Evolutionary conservation across 345 rosid genomes (phyloP).

Genomic region (Raphanus raphanistrum): DNA sequence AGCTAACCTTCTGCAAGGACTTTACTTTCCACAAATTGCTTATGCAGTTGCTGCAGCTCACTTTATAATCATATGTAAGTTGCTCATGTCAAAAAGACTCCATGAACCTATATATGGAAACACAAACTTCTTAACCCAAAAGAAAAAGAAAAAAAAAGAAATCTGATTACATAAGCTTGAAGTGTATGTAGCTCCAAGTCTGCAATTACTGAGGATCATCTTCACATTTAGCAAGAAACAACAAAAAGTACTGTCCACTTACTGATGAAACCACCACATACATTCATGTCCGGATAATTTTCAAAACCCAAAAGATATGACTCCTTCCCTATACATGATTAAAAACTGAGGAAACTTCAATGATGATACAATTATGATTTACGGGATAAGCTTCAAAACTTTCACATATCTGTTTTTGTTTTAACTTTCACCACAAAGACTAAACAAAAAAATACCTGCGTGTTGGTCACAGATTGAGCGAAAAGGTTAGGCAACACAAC

Average conservation of each 20-base stretch:
- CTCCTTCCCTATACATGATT: conserved; percentile 55
- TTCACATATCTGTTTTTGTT: not conserved
- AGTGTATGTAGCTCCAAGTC: conserved; percentile 73
- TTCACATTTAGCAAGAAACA: conserved; percentile 53
- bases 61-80: not conserved
- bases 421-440: conserved; percentile 14
- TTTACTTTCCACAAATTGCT: not conserved
- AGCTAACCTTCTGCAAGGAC: not conserved
- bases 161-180: conserved; percentile 50
- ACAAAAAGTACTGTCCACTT: not conserved
- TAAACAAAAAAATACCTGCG: conserved; percentile 54
- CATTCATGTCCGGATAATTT: conserved; percentile 61
- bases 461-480: conserved; percentile 74
- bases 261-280: not conserved
- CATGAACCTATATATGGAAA: too few species aligned
- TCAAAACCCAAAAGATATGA: conserved; percentile 81
- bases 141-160: too few species aligned
- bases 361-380: not conserved
- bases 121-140: too few species aligned
- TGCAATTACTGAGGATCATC: conserved; percentile 59
- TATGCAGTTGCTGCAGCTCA: not conserved
- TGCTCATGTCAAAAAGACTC: too few species aligned
- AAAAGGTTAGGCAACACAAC: conserved; percentile 24
- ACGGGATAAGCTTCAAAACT: conserved; percentile 7
- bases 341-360: conserved; percentile 10